These are phyloP conservation scores for Truncatella angustata DNA, from an alignment of 2,329 filamentous ascomycete species.

Conservation along the genomic window DNA sequence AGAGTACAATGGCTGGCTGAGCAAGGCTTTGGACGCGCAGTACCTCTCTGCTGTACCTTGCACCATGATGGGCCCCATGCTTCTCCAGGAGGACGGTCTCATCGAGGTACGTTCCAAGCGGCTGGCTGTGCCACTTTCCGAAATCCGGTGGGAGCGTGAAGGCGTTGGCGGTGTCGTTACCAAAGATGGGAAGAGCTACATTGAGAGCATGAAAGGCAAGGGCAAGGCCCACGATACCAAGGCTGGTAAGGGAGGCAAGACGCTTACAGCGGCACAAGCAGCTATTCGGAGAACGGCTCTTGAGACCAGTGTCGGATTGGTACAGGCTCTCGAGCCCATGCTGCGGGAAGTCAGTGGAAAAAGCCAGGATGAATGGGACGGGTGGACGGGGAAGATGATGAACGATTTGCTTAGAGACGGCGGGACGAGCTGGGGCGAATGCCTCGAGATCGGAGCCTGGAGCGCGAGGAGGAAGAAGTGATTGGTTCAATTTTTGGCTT, in stretches of 20 bases:
- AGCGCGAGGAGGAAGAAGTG: slow-evolving; percentile 71
- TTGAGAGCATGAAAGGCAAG: slow-evolving; percentile 49
- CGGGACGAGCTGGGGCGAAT: slow-evolving; percentile 80
- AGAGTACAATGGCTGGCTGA: slow-evolving; percentile 82
- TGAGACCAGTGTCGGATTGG: slow-evolving; percentile 75
- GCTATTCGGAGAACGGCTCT: slow-evolving; percentile 79
- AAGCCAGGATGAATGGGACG: slow-evolving; percentile 88
- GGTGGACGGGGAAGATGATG: slow-evolving; percentile 87
- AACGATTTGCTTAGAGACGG: slow-evolving; percentile 76
- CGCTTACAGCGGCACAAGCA: slow-evolving; percentile 65
- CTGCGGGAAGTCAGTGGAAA: slow-evolving; percentile 81
- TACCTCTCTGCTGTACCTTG: slow-evolving; percentile 75
- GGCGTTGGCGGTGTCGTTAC: slow-evolving; percentile 62
- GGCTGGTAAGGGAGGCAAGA: slow-evolving; percentile 40
- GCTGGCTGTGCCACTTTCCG: slow-evolving; percentile 81
- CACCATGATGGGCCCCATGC: slow-evolving; percentile 69
- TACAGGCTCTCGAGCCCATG: slow-evolving; percentile 81
- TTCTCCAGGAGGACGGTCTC: slow-evolving; percentile 78
- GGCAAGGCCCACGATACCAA: slow-evolving; percentile 36
- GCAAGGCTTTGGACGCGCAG: slow-evolving; percentile 69
- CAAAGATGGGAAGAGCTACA: slow-evolving; percentile 59
- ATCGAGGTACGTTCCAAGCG: slow-evolving; percentile 70
- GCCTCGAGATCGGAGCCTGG: slow-evolving; percentile 82
- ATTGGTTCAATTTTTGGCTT: too few species aligned
- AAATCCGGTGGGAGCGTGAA: slow-evolving; percentile 84